Percentiles rank a stretch among this genome's conserved stretches.
These are phyloP conservation scores for Backusella morwellensis DNA, from an alignment of 192 early-diverging fungal genomes.

Conservation along the genomic window DNA sequence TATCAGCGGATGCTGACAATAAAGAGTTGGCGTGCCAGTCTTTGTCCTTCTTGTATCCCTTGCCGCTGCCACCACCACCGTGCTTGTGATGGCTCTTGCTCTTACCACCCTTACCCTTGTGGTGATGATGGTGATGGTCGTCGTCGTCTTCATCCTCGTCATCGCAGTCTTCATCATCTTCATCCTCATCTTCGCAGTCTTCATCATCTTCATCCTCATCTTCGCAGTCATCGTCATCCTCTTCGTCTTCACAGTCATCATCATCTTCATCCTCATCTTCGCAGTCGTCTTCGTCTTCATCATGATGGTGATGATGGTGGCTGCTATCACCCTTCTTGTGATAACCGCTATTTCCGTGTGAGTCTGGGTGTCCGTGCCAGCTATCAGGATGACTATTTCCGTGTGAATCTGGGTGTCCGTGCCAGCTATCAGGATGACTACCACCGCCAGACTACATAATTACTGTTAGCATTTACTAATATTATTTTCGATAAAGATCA, in stretches of 20 bases:
- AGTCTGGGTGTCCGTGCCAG: background rate
- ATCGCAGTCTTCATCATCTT: background rate
- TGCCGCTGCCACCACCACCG: constrained; percentile 32
- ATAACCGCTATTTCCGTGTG: background rate
- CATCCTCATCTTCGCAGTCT: background rate
- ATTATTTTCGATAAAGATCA: background rate
- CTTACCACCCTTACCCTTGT: background rate
- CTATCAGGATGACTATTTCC: constrained; percentile 23
- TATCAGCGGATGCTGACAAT: background rate
- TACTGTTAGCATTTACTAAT: background rate
- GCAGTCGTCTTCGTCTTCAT: constrained; percentile 6
- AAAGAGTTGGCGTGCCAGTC: background rate
- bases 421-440: background rate
- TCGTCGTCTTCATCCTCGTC: background rate
- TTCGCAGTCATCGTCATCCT: background rate
- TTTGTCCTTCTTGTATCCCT: background rate
- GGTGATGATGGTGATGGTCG: background rate
- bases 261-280: constrained; percentile 40
- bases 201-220: constrained; percentile 33
- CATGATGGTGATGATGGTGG: background rate
- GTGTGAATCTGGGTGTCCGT: constrained; percentile 42
- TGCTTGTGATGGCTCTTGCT: background rate
- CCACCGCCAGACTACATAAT: background rate
- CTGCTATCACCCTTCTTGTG: too few species aligned
- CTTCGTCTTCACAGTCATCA: constrained; percentile 24